A percentile compares a stretch with the other conserved stretches of the same genome.
Conservation (phyloP, 2,329 filamentous ascomycete genomes). For the Bipolaris cookei region DNA sequence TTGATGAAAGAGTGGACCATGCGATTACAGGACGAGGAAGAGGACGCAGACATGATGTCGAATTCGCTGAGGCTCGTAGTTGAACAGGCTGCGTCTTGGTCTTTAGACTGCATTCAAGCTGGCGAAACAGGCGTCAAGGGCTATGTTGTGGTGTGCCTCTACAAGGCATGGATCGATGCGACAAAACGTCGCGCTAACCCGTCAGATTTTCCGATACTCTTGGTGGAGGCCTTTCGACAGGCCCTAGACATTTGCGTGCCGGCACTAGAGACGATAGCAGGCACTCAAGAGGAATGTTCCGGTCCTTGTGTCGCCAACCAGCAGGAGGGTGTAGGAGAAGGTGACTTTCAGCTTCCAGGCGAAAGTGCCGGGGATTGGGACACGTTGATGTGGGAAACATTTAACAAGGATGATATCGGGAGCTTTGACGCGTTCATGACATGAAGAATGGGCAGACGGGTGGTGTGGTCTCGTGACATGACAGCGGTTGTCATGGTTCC, state of each 20-base stretch:
- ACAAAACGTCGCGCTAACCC: constrained; percentile 19
- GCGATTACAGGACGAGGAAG: constrained; percentile 36
- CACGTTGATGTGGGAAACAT: constrained; percentile 24
- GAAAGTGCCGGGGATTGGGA: constrained; percentile 30
- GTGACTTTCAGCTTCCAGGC: constrained; percentile 16
- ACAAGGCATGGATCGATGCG: constrained; percentile 31
- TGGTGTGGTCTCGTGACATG: constrained; percentile 3
- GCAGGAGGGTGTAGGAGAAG: background rate
- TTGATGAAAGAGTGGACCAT: constrained; percentile 32
- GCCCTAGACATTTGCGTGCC: constrained; percentile 24
- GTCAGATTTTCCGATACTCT: constrained; percentile 18
- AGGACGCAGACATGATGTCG: constrained; percentile 23
- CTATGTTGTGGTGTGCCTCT: constrained; percentile 30
- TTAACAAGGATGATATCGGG: constrained; percentile 14
- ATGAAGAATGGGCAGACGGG: background rate
- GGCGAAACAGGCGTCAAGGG: constrained; percentile 43
- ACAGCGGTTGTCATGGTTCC: constrained; percentile 13
- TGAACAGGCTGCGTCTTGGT: constrained; percentile 31
- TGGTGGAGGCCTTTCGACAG: constrained; percentile 27
- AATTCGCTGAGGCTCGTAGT: constrained; percentile 26
- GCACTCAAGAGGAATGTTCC: constrained; percentile 1
- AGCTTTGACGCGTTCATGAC: constrained; percentile 11
- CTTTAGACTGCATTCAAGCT: constrained; percentile 29
- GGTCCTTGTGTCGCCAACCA: background rate
- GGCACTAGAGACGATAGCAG: constrained; percentile 29